phyloP scores from a whole-genome alignment of 257 asterid genomes.

The Linderniella brevidens region DNA sequence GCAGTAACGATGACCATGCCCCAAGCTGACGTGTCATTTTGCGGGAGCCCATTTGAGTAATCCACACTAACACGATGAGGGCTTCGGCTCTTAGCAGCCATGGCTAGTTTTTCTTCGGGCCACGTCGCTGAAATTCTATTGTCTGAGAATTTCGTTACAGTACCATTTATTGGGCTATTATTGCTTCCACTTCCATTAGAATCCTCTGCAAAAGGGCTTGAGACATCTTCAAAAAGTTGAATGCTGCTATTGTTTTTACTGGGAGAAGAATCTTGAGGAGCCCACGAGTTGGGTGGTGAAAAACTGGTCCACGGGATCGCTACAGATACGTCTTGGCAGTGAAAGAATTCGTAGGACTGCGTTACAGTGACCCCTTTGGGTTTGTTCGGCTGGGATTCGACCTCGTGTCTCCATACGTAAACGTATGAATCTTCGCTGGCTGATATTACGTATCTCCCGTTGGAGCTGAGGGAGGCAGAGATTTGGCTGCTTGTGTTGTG shows the following conservation, averaged over 20 bases:
- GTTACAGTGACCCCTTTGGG: constrained; percentile 49
- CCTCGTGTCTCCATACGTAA: constrained; percentile 85
- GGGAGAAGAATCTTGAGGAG: constrained; percentile 18
- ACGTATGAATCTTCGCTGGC: constrained; percentile 95
- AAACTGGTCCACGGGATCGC: constrained; percentile 94
- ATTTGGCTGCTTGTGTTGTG: constrained; percentile 85
- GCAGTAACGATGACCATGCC: constrained; percentile 91
- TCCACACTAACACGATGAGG: constrained; percentile 54
- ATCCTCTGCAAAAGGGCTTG: constrained; percentile 37
- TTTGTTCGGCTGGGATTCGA: constrained; percentile 64
- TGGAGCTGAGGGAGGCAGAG: constrained; percentile 72
- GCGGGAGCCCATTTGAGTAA: constrained; percentile 34
- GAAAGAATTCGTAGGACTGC: constrained; percentile 67
- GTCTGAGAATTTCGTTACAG: constrained; percentile 42
- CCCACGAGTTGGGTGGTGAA: no score
- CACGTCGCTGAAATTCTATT: constrained; percentile 74
- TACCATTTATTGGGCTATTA: constrained; percentile 45
- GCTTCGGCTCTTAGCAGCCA: constrained; percentile 41
- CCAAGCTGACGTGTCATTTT: constrained; percentile 53
- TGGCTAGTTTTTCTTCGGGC: constrained; percentile 78
- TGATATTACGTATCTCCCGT: constrained; percentile 67
- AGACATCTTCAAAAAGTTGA: constrained; percentile 29
- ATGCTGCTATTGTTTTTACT: constrained; percentile 19
- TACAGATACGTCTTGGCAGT: constrained; percentile 79
- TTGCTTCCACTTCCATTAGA: constrained; percentile 21